Percentiles rank a stretch among this genome's conserved stretches.
phyloP scores from a whole-genome alignment of 352 stramenopile genomes.

The Phytophthora boehmeriae region DNA sequence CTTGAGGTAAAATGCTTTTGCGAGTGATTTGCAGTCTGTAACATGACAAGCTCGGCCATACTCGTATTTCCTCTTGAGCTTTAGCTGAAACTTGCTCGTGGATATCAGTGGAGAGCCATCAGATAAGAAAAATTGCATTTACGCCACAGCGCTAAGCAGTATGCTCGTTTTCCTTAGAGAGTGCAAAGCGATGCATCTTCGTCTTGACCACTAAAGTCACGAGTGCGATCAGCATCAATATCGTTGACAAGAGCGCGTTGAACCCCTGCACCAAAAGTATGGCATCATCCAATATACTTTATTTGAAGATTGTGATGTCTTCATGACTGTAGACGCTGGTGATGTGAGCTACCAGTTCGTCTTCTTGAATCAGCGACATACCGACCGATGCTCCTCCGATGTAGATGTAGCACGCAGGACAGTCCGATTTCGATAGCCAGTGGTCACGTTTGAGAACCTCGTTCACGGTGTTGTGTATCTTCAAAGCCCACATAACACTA shows the following conservation, averaged over 20 bases:
- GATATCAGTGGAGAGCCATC: too few species aligned
- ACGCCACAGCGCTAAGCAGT: slow-evolving; percentile 20
- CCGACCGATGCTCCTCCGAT: slow-evolving; percentile 20
- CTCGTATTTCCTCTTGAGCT: too few species aligned
- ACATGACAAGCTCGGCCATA: too few species aligned
- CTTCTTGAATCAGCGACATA: slow-evolving; percentile 36
- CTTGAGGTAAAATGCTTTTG: too few species aligned
- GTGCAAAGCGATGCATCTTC: slow-evolving; percentile 18
- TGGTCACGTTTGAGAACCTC: slow-evolving; percentile 58
- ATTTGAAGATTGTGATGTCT: slow-evolving; percentile 27
- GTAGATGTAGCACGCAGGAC: slow-evolving; percentile 50
- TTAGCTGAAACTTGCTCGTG: too few species aligned
- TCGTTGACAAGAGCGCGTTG: slow-evolving; percentile 22
- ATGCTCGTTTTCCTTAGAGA: slow-evolving; percentile 12
- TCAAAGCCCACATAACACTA: slow-evolving; percentile 70
- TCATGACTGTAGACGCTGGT: slow-evolving; percentile 22
- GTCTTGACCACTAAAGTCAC: slow-evolving; percentile 17
- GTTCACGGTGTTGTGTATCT: slow-evolving; percentile 83
- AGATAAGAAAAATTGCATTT: too few species aligned
- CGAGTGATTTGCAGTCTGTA: too few species aligned
- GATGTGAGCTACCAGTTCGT: slow-evolving; percentile 23
- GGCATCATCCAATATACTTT: slow-evolving; percentile 28
- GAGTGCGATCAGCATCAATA: slow-evolving; percentile 28
- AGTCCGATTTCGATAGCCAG: slow-evolving; percentile 50
- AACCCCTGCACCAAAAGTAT: slow-evolving; percentile 39